Conservation (phyloP, 768 basidiomycete species). For the Rhizopogon sp. region DNA sequence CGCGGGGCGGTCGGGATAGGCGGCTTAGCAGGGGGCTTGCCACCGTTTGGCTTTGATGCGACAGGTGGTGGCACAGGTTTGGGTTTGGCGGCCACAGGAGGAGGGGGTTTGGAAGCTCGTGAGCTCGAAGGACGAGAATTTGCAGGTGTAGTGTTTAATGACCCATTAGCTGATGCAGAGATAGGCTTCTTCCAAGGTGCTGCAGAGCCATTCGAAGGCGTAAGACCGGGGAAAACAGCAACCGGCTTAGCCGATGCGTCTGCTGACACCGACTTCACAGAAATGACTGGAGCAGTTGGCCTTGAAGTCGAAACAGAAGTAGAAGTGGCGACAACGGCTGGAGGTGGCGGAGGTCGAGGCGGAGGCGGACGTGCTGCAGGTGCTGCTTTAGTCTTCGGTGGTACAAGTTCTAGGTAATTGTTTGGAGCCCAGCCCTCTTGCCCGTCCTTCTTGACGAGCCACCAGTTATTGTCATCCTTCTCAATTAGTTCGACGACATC, state of each 20-base stretch:
- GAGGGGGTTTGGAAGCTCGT: slow-evolving; percentile 46
- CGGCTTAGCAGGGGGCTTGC: slow-evolving; percentile 53
- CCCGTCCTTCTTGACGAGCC: slow-evolving; percentile 83
- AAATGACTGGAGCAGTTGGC: slow-evolving; percentile 29
- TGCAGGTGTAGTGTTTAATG: slow-evolving; percentile 33
- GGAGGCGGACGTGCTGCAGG: slow-evolving; percentile 72
- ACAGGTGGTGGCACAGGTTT: slow-evolving; percentile 57
- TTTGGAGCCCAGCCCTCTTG: slow-evolving; percentile 94
- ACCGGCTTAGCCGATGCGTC: slow-evolving; percentile 71
- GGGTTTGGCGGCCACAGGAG: slow-evolving; percentile 60
- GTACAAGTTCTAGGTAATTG: slow-evolving; percentile 84
- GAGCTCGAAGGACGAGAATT: slow-evolving; percentile 50
- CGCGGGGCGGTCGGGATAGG: slow-evolving; percentile 55
- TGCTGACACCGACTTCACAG: slow-evolving; percentile 43
- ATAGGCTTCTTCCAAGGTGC: slow-evolving; percentile 69
- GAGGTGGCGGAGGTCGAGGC: slow-evolving; percentile 38
- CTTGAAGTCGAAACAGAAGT: slow-evolving; percentile 26
- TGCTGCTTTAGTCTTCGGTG: slow-evolving; percentile 57
- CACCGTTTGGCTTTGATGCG: slow-evolving; percentile 46
- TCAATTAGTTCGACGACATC: slow-evolving; percentile 89
- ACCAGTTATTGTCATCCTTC: slow-evolving; percentile 97
- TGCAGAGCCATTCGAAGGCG: slow-evolving; percentile 58
- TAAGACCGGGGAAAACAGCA: slow-evolving; percentile 79
- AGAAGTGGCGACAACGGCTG: slow-evolving; percentile 29
- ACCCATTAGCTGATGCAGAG: slow-evolving; percentile 27